These are phyloP conservation scores for Penicillium tannophilum DNA, from an alignment of 495 filamentous ascomycete genomes.

Conservation along the genomic window DNA sequence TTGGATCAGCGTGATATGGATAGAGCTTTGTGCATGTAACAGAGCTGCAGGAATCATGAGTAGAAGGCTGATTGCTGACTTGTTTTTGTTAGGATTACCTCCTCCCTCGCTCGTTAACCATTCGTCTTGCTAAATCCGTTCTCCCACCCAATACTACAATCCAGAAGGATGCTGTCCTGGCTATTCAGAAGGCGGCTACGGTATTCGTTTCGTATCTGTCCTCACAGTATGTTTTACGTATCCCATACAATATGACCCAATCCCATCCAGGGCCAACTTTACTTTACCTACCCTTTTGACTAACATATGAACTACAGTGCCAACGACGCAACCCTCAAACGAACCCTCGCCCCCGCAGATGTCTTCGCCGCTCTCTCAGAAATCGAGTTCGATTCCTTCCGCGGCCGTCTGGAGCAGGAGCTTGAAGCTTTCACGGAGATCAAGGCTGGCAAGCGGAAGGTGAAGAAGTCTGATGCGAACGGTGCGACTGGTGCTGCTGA, in stretches of 20 bases:
- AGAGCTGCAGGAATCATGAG: not conserved
- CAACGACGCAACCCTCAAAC: conserved; percentile 76
- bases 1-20: not conserved
- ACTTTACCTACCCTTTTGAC: not conserved
- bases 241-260: not conserved
- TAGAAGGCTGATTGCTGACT: not conserved
- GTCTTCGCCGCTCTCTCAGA: conserved; percentile 81
- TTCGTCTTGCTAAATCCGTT: conserved; percentile 91
- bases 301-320: conserved; percentile 52
- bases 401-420: conserved; percentile 61
- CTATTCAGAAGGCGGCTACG: conserved; percentile 89
- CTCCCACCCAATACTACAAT: conserved; percentile 94
- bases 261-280: not conserved
- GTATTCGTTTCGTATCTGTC: conserved; percentile 93
- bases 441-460: conserved; percentile 65
- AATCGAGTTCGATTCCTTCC: conserved; percentile 80
- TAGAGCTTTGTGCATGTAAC: not conserved
- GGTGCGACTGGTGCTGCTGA: conserved; percentile 23
- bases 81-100: conserved; percentile 70
- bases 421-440: conserved; percentile 61
- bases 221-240: conserved; percentile 61
- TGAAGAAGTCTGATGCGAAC: conserved; percentile 54
- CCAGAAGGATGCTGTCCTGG: conserved; percentile 88
- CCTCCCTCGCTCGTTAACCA: conserved; percentile 91
- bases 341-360: conserved; percentile 82